Percentiles rank a stretch among this genome's conserved stretches.
These are phyloP conservation scores for Dendrothele bispora DNA, from an alignment of 768 basidiomycete species.

Conservation along the genomic window DNA sequence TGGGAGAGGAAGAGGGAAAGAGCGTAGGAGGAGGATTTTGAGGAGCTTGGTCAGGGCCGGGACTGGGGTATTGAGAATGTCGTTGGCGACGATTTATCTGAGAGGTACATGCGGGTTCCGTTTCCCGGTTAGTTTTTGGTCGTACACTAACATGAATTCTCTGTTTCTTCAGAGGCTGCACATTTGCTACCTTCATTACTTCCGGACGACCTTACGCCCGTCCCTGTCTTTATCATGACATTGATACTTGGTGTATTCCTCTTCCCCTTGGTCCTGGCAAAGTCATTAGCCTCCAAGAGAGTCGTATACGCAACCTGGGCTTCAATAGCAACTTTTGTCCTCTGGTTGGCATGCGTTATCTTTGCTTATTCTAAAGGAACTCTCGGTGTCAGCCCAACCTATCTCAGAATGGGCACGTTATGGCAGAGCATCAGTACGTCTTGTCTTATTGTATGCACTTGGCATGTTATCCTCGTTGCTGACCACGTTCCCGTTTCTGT, in stretches of 20 bases:
- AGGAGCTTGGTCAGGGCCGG: conserved; percentile 43
- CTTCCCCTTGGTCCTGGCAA: conserved; percentile 52
- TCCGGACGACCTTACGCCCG: conserved; percentile 29
- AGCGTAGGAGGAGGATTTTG: conserved; percentile 42
- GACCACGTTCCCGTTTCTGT: conserved; percentile 2
- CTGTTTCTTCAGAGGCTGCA: conserved; percentile 45
- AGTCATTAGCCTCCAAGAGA: conserved; percentile 53
- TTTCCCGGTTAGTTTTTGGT: conserved; percentile 1
- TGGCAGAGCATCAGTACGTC: conserved; percentile 69
- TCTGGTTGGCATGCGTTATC: conserved; percentile 57
- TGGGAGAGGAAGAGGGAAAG: conserved; percentile 40
- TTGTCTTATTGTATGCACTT: conserved; percentile 1
- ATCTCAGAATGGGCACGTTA: conserved; percentile 44
- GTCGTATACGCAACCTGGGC: conserved; percentile 56
- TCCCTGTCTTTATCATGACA: conserved; percentile 41
- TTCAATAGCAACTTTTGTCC: conserved; percentile 60
- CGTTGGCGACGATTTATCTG: conserved; percentile 63
- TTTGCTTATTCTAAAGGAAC: conserved; percentile 52
- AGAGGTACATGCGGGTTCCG: conserved; percentile 48
- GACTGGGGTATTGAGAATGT: conserved; percentile 45
- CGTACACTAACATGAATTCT: neutral
- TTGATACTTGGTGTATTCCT: conserved; percentile 40
- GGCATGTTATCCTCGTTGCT: neutral
- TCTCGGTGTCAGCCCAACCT: conserved; percentile 33
- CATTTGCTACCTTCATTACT: conserved; percentile 51